Evolutionary conservation across 306 rosid species (phyloP), one percentile per base, ranked within the genome.

Genomic region (Cajanus cajan): DNA sequence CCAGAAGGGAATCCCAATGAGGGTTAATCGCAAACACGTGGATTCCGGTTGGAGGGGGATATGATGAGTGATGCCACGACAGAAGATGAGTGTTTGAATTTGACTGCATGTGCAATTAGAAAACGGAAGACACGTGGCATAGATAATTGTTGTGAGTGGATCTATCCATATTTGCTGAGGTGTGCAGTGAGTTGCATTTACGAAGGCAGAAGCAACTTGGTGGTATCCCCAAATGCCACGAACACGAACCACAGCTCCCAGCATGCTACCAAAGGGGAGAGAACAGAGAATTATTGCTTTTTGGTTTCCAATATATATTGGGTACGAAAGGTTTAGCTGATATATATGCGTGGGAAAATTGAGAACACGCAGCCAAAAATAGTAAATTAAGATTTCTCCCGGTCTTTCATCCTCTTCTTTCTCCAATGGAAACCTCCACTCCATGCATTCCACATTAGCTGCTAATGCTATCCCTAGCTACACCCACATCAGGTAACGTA

Each of bases 51-150:
- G 5, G 4, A 43, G 37, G 6, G 36, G 13, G 55, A 37, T 8
- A 34, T 7, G 24, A 37, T 16, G 1, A 68, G 41, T 36, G 37
- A 67, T 37, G 78, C 78, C 52, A 50, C 59, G 61, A 22, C 73
- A 50, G n/a, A n/a, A 10, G 37, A 18, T 33, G 25, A 66, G 37
- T 15, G n/a, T n/a, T n/a, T n/a, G 31, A 28, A 31, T 54, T 75
- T 57, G 67, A 81, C 79, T 41, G 40, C 44, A 44, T 18, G 4
- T 18, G 47, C 52, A 44, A 63, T 80, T 85, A 80, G 45, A 33
- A 1, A 15, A 15, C 24, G 12, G 13, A 0, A 2, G 34, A 3
- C 80, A 86, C 85, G 87, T 86, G 88, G 82, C 84, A 47, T 2
- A 19, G 6, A 19, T 9, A 41, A 40, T 0, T n/a, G 2, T 8